Percentiles rank a stretch among this genome's conserved stretches.
Evolutionary conservation across 495 filamentous ascomycete genomes (phyloP).

Genomic region (Friedmanniomyces endolithicus): DNA sequence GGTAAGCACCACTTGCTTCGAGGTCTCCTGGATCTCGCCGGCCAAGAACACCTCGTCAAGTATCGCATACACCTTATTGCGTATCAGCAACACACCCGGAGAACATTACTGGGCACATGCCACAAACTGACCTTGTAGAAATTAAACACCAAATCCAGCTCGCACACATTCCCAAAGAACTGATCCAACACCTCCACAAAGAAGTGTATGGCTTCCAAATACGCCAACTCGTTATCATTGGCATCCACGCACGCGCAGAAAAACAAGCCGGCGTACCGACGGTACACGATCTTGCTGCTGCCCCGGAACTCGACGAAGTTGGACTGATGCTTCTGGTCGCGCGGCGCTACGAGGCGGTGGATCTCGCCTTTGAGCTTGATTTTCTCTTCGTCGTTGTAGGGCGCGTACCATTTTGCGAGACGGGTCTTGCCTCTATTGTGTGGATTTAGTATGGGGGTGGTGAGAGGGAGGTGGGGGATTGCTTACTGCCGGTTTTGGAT

Average conservation of each 20-base stretch:
- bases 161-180: conserved; percentile 98
- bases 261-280: conserved; percentile 91
- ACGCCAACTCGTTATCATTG: conserved; percentile 96
- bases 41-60: conserved; percentile 95
- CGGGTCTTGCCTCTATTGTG: conserved; percentile 82
- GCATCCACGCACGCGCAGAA: conserved; percentile 99
- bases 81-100: not conserved
- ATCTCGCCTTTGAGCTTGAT: conserved; percentile 78
- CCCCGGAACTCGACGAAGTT: conserved; percentile 96
- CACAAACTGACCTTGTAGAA: conserved; percentile 61
- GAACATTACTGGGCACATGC: not conserved
- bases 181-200: conserved; percentile 97
- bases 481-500: conserved; percentile 91
- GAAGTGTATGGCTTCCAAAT: conserved; percentile 96
- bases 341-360: conserved; percentile 90
- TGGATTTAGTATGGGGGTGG: not conserved
- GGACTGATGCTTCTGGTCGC: conserved; percentile 98
- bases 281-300: conserved; percentile 80
- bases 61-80: conserved; percentile 80
- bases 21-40: conserved; percentile 95
- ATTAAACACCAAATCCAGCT: conserved; percentile 97
- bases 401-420: conserved; percentile 96
- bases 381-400: conserved; percentile 96
- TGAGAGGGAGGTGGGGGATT: conserved; percentile 10
- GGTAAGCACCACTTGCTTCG: conserved; percentile 93